phyloP scores from a whole-genome alignment of 2,329 filamentous ascomycete genomes.

The Helicocarpus griseus region DNA sequence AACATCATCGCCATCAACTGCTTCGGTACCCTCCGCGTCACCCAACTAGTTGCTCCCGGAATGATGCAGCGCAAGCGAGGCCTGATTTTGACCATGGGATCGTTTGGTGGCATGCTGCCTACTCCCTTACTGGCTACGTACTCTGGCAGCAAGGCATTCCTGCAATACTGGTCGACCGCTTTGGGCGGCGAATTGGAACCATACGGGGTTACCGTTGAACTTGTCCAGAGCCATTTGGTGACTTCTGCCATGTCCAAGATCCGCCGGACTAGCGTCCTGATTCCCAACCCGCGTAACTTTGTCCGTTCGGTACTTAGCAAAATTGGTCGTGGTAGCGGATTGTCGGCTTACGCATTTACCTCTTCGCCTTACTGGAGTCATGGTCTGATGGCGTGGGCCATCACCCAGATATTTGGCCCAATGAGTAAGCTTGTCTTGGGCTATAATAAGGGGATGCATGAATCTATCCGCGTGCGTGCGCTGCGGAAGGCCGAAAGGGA shows the following conservation, averaged over 20 bases:
- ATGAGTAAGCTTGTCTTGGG: conserved; percentile 48
- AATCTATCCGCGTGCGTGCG: conserved; percentile 71
- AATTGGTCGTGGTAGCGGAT: conserved; percentile 67
- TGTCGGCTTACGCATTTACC: conserved; percentile 69
- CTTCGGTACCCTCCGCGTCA: conserved; percentile 77
- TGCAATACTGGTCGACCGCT: conserved; percentile 89
- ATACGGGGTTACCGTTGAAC: conserved; percentile 76
- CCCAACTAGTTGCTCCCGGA: conserved; percentile 71
- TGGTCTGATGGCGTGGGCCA: conserved; percentile 73
- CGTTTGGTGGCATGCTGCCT: conserved; percentile 84
- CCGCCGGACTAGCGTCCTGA: conserved; percentile 62
- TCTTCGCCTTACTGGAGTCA: conserved; percentile 93
- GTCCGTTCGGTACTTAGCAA: conserved; percentile 70
- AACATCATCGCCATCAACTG: conserved; percentile 96
- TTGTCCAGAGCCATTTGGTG: conserved; percentile 85
- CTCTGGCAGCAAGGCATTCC: conserved; percentile 94
- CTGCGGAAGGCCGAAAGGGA: conserved; percentile 76
- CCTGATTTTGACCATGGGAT: conserved; percentile 93
- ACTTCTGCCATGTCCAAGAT: conserved; percentile 97
- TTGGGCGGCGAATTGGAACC: conserved; percentile 73
- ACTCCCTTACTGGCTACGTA: conserved; percentile 92
- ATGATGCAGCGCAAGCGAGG: conserved; percentile 79
- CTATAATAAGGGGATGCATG: conserved; percentile 63
- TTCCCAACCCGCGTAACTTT: conserved; percentile 75
- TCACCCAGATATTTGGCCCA: conserved; percentile 52